Conservation (phyloP, 495 filamentous ascomycete genomes). For the Aspergillus homomorphus region DNA sequence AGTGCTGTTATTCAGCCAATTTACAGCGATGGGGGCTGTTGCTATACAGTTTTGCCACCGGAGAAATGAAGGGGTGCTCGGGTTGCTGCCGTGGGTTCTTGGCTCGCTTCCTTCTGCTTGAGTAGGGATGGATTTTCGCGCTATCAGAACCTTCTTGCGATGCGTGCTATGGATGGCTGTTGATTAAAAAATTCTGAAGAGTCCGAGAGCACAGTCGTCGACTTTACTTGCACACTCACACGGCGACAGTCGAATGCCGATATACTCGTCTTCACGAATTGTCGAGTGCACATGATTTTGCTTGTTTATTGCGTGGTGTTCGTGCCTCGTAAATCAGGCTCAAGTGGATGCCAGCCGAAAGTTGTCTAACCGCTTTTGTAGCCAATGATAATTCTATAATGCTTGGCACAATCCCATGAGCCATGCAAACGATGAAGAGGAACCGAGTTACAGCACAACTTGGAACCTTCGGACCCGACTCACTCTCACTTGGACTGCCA, state of each 20-base stretch:
- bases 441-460: no score
- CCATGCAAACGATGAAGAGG: no score
- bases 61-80: background rate
- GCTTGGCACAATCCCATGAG: background rate
- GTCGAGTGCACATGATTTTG: no score
- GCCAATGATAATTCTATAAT: background rate
- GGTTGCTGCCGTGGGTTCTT: background rate
- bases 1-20: background rate
- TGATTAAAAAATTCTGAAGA: background rate
- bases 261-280: no score
- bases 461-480: no score
- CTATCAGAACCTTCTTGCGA: background rate
- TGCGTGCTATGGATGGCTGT: background rate
- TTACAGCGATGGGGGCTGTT: background rate
- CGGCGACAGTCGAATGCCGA: no score
- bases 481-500: no score
- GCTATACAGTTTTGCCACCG: background rate
- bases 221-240: no score
- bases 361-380: background rate
- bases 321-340: background rate
- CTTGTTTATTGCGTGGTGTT: no score
- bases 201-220: no score
- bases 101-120: background rate
- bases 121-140: background rate
- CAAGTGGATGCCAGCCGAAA: background rate